Base-by-base conservation (phyloP, 73 alveolate genomes). In the Tetrahymena elliotti region DNA sequence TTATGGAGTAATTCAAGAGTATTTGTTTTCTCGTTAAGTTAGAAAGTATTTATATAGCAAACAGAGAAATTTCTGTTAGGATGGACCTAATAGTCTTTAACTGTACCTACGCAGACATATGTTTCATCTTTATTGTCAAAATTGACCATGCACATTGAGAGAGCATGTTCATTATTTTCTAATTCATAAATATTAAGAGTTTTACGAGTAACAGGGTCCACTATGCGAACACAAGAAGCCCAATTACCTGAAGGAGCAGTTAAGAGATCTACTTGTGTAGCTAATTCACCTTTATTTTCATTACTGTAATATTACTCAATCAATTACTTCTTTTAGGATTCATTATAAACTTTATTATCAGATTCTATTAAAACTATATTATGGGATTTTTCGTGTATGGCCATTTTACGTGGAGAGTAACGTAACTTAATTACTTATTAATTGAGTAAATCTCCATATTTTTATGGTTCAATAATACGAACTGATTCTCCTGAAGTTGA, bases 401-500 rank as follows among this genome's bases (percentile, higher is more conserved):
- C 96, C 97, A 99, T 98, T 92, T 97, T 96, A 92, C 99, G 96
- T 11, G 99, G 99, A 24, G 99, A 98, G 93, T 98, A 98, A 93
- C 96, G 94, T 93, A 98, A 97, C 18, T 98, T 98, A 93, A 98
- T 93, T 38, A 95, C 94, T 83, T 95, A 96, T 84, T 97, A 96
- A 53, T 98, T 97, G 96, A 98, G 98, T 83, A 97, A 96, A 96
- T 99, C 99, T 52, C 99, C 99, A 39, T 97, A 96, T 93, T 96
- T 98, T 83, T 98, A 98, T 27, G 98, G 97, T 31, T 96, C 68
- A n/a, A 98, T 96, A 35, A 98, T 98, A 52, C 98, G 92, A 53
- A 98, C 96, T 54, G 98, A 96, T 83, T 97, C 97, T 9, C 98
- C 99, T 35, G 97, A 93, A 38, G 99, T 96, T 13, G 99, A 98